Base-by-base conservation (phyloP, 805 yeast species). In the Kazachstania martiniae region DNA sequence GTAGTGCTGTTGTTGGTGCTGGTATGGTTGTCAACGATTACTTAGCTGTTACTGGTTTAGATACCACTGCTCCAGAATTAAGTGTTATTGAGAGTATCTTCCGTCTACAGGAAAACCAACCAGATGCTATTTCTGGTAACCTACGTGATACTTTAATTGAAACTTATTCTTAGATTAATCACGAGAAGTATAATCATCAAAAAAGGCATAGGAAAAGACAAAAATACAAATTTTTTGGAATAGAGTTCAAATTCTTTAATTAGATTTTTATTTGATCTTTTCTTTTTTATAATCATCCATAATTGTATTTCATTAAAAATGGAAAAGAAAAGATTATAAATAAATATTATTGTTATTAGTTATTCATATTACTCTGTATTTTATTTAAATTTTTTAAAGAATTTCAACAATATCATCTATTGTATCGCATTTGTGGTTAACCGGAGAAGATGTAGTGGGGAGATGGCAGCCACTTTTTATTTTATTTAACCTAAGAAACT, bases 11-110 rank as follows among this genome's bases (percentile, higher is more conserved):
- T 31, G 94, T 91, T 39, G 98, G 98, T 52, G 97, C 96, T 29
- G 99, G 99, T 47, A 77, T 91, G 77, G 97, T 91, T 34, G 98
- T 87, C 33, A 91, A 91, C 58, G 99, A 91, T 65, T 91, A 96
- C 93, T 67, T 89, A 45, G 93, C 97, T 19, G 97, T 93, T 27
- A 70, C 95, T 29, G 99, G 99, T 44, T 70, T 84, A 47, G 97
- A 91, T 63, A 91, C 98, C 37, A 87, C 99, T 43, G 97, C 98
- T 29, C 96, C 98, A 31, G 99, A 91, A 63, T 69, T 91, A 53
- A 85, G 95, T 48, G 98, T 91, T 38, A 74, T 91, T 45, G 98
- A 93, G 66, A 80, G 94, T 57, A 93, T 91, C 47, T 93, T 89
- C 75, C 79, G 85, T 64, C 68, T 84, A 48, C 93, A 85, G 59